A percentile compares a stretch with the other conserved stretches of the same genome.
Conservation (phyloP, 1,284 basidiomycete species). For the Microbotryum scabiosae region DNA sequence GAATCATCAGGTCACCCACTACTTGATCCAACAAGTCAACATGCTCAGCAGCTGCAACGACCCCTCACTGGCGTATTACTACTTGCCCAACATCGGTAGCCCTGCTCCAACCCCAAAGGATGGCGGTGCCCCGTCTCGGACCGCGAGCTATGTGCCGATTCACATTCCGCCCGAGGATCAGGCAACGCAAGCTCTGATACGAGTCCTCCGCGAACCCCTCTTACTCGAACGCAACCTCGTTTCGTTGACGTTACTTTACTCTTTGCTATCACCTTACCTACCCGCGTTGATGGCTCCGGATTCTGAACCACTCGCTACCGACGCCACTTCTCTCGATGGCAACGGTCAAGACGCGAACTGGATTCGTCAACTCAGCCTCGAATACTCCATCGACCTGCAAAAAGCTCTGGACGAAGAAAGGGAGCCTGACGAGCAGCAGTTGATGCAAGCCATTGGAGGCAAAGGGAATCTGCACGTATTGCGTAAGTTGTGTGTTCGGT, state of each 20-base stretch:
- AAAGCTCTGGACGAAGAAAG: slow-evolving; percentile 5
- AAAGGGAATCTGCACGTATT: slow-evolving; percentile 7
- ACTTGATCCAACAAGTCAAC: neutral
- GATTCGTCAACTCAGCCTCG: slow-evolving; percentile 16
- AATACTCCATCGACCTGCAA: slow-evolving; percentile 11
- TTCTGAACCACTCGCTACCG: too few species aligned
- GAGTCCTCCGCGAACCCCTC: too few species aligned
- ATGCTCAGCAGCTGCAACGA: neutral
- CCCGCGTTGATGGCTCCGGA: neutral
- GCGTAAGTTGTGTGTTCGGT: slow-evolving; percentile 9
- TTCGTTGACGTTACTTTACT: slow-evolving; percentile 22
- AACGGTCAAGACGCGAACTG: slow-evolving; percentile 8
- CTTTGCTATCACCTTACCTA: slow-evolving; percentile 4
- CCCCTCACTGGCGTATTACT: slow-evolving; percentile 6
- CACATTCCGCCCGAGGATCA: too few species aligned
- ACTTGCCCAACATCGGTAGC: slow-evolving; percentile 3
- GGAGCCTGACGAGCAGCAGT: slow-evolving; percentile 13
- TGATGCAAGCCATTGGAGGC: slow-evolving; percentile 22
- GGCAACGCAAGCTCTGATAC: too few species aligned
- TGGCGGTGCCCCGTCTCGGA: too few species aligned
- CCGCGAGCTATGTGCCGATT: too few species aligned
- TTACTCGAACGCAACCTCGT: slow-evolving; percentile 2
- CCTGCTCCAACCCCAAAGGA: neutral
- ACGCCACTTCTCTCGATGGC: neutral
- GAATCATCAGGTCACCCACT: slow-evolving; percentile 5